Evolutionary conservation across 176 grass and related monocot genomes (phyloP).

Genomic region (Areca catechu): DNA sequence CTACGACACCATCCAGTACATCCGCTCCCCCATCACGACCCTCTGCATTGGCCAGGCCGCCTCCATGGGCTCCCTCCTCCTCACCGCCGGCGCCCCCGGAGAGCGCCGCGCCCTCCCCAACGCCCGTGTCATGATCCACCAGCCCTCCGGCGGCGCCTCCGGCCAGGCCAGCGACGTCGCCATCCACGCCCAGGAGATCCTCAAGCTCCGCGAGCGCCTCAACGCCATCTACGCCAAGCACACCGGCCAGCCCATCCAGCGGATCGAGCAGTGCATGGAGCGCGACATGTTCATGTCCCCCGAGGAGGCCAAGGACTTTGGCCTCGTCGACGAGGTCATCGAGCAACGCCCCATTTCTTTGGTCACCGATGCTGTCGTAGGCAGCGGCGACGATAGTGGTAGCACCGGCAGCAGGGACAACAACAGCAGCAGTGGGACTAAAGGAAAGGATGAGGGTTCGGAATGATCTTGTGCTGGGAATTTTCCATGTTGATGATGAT

Average conservation of each 20-base stretch:
- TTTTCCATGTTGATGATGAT: no score
- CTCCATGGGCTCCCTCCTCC: slow-evolving; percentile 87
- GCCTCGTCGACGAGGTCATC: slow-evolving; percentile 87
- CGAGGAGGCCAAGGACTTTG: slow-evolving; percentile 72
- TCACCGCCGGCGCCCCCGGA: slow-evolving; percentile 69
- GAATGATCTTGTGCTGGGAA: no score
- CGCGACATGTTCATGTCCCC: slow-evolving; percentile 87
- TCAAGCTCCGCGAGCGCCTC: slow-evolving; percentile 70
- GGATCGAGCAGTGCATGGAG: slow-evolving; percentile 75
- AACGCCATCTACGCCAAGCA: slow-evolving; percentile 86
- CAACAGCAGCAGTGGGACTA: no score
- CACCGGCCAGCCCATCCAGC: slow-evolving; percentile 41
- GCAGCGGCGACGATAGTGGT: neutral
- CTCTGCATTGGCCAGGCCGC: slow-evolving; percentile 93
- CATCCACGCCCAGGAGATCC: slow-evolving; percentile 93
- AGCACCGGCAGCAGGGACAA: slow-evolving; percentile 19
- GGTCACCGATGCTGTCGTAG: slow-evolving; percentile 31
- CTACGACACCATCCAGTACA: slow-evolving; percentile 97
- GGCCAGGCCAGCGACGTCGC: slow-evolving; percentile 67
- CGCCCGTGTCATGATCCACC: slow-evolving; percentile 92
- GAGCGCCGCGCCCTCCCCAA: slow-evolving; percentile 84
- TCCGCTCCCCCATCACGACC: slow-evolving; percentile 71
- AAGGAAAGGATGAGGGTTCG: no score
- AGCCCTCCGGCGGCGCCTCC: slow-evolving; percentile 71
- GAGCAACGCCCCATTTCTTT: slow-evolving; percentile 50